Evolutionary conservation across 192 early-diverging fungal genomes (phyloP).

Genomic region (Lunasporangiospora selenospora): DNA sequence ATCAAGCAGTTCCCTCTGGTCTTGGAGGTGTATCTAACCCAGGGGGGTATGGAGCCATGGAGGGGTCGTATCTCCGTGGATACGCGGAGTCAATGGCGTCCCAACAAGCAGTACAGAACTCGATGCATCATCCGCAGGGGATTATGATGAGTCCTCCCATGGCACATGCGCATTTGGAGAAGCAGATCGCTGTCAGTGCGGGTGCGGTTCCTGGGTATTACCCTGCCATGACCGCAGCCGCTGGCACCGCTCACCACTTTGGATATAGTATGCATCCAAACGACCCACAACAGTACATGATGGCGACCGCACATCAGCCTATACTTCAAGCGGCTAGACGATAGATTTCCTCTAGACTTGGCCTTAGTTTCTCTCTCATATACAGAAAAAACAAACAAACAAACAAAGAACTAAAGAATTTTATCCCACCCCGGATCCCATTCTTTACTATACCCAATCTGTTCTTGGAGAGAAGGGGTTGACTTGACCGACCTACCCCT

Average conservation of each 20-base stretch:
- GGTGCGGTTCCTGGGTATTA: too few species aligned
- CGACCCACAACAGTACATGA: constrained; percentile 14
- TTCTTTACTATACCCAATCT: too few species aligned
- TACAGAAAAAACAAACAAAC: neutral
- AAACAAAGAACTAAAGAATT: neutral
- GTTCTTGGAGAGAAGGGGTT: too few species aligned
- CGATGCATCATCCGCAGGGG: constrained; percentile 4
- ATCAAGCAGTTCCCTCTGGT: too few species aligned
- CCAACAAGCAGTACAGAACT: neutral
- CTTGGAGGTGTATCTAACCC: neutral
- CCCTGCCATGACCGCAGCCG: neutral
- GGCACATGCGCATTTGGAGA: neutral
- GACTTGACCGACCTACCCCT: too few species aligned
- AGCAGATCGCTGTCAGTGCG: too few species aligned
- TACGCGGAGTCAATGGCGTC: neutral
- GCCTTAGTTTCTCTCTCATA: neutral
- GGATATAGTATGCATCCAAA: constrained; percentile 17
- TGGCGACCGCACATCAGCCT: constrained; percentile 20
- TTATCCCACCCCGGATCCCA: too few species aligned
- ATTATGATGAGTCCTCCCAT: neutral
- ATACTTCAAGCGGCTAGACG: constrained; percentile 16
- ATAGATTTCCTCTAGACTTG: neutral
- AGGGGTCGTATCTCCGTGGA: constrained; percentile 13
- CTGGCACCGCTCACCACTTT: constrained; percentile 1
- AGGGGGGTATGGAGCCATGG: neutral